A percentile compares a stretch with the other conserved stretches of the same genome.
These are phyloP conservation scores for Cercospora berteroae DNA, from an alignment of 2,329 filamentous ascomycete species.

Conservation along the genomic window DNA sequence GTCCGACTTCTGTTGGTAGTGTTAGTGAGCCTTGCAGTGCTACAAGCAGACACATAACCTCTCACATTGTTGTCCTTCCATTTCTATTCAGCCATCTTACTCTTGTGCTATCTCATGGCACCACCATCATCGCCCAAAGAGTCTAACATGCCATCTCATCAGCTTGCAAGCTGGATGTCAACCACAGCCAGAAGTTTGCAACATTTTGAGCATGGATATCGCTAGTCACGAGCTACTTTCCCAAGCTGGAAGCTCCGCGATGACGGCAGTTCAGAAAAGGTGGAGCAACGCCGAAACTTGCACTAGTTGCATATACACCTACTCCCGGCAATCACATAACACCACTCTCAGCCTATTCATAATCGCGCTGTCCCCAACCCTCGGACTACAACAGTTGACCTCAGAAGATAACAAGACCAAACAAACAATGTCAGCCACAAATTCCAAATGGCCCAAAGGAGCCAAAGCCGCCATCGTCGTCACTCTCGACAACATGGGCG, in stretches of 20 bases:
- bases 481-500: conserved; percentile 40
- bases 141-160: background rate
- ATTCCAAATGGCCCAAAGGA: conserved; percentile 31
- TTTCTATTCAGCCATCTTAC: background rate
- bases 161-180: background rate
- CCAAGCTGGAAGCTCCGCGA: background rate
- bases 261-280: background rate
- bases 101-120: background rate
- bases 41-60: background rate
- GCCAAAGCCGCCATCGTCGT: conserved; percentile 32
- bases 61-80: background rate
- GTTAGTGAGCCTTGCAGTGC: background rate
- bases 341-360: background rate
- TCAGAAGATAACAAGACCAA: background rate
- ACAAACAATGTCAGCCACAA: background rate
- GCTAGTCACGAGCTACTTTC: background rate
- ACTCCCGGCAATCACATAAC: background rate
- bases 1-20: background rate
- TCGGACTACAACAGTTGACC: background rate
- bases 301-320: background rate
- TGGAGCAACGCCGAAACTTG: background rate
- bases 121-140: background rate
- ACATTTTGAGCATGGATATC: background rate
- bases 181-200: background rate
- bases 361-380: background rate